Conservation (phyloP, 1,284 basidiomycete species). For the Cystobasidium pallidum region DNA sequence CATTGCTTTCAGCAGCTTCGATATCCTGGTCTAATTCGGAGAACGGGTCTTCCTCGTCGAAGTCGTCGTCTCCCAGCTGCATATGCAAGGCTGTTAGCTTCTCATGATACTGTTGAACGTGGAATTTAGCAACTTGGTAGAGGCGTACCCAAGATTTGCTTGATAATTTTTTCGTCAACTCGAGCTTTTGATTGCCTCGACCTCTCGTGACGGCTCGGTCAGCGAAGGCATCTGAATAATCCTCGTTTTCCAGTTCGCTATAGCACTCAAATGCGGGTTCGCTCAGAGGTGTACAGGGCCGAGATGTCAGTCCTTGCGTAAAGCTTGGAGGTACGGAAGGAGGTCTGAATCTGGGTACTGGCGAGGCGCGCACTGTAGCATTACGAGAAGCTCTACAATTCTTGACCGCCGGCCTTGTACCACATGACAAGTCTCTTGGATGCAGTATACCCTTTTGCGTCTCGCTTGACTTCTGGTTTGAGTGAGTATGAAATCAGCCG, state of each 20-base stretch:
- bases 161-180: constrained; percentile 76
- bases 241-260: constrained; percentile 68
- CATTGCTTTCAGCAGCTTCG: constrained; percentile 54
- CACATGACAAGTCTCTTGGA: constrained; percentile 44
- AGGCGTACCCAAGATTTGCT: constrained; percentile 61
- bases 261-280: constrained; percentile 22
- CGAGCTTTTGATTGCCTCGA: constrained; percentile 61
- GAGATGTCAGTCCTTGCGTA: background rate
- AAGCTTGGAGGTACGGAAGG: background rate
- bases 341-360: background rate
- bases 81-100: too few species aligned
- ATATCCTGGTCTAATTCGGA: constrained; percentile 68
- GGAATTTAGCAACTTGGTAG: too few species aligned
- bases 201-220: constrained; percentile 65
- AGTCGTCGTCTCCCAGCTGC: constrained; percentile 75
- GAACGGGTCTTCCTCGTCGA: constrained; percentile 90
- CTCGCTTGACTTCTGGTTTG: constrained; percentile 7
- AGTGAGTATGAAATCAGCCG: background rate
- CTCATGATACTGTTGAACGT: too few species aligned
- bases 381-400: background rate
- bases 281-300: background rate
- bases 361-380: constrained; percentile 27
- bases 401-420: constrained; percentile 6
- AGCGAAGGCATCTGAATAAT: constrained; percentile 65
- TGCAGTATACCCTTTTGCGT: constrained; percentile 40